phyloP scores from a whole-genome alignment of 2,329 filamentous ascomycete genomes.

The Zymoseptoria pseudotritici region DNA sequence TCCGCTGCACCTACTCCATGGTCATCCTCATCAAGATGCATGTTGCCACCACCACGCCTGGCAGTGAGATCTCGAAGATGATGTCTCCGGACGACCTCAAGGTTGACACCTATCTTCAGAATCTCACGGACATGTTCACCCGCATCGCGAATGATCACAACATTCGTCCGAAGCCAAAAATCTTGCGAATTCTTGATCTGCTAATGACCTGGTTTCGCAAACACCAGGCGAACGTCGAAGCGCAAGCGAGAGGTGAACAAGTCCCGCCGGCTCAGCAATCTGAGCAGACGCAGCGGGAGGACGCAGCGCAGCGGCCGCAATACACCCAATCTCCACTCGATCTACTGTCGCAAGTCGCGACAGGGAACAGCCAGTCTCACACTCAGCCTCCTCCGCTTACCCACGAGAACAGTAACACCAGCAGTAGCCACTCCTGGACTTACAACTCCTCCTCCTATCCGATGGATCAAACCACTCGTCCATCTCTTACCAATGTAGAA shows the following conservation, averaged over 20 bases:
- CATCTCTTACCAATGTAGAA: constrained; percentile 13
- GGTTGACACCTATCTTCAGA: constrained; percentile 42
- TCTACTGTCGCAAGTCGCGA: constrained; percentile 21
- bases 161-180: constrained; percentile 39
- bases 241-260: constrained; percentile 15
- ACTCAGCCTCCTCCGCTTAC: background rate
- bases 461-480: constrained; percentile 13
- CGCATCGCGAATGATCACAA: constrained; percentile 13
- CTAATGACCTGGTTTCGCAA: constrained; percentile 39
- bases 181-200: constrained; percentile 39
- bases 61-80: constrained; percentile 42
- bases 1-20: constrained; percentile 50
- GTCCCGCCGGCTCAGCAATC: constrained; percentile 4
- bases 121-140: constrained; percentile 37
- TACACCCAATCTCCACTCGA: constrained; percentile 15
- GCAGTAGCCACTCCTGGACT: constrained; percentile 15
- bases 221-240: constrained; percentile 26
- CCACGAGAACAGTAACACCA: constrained; percentile 4
- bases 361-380: constrained; percentile 9
- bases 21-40: constrained; percentile 55
- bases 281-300: constrained; percentile 1
- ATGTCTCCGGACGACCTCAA: constrained; percentile 42
- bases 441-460: constrained; percentile 16
- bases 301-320: constrained; percentile 2
- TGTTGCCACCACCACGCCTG: constrained; percentile 45